phyloP scores from a whole-genome alignment of 345 rosid species.

The Cochlearia excelsa region DNA sequence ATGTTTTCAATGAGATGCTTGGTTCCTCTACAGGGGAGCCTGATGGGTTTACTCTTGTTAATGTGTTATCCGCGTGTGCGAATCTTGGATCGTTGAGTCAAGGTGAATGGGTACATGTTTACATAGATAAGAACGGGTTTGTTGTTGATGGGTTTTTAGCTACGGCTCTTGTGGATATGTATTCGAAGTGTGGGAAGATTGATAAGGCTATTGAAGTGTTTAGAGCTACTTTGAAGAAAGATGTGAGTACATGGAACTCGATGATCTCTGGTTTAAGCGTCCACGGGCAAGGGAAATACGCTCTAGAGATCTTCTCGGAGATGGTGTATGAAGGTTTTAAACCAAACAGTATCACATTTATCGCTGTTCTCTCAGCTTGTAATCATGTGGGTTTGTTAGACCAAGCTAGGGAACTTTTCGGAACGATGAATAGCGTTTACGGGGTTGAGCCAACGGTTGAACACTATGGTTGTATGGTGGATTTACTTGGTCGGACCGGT shows the following conservation, averaged over 20 bases:
- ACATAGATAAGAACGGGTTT: conserved; percentile 42
- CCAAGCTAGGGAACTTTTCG: conserved; percentile 41
- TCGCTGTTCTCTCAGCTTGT: conserved; percentile 50
- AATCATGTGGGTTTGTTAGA: conserved; percentile 50
- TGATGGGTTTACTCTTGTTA: conserved; percentile 43
- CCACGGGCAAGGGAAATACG: conserved; percentile 44
- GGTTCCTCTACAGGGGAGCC: conserved; percentile 28
- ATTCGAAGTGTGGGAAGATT: conserved; percentile 51
- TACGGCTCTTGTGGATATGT: conserved; percentile 57
- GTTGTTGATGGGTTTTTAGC: conserved; percentile 39
- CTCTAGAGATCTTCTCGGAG: conserved; percentile 47
- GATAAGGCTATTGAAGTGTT: conserved; percentile 52
- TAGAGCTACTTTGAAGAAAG: conserved; percentile 35
- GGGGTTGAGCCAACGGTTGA: conserved; percentile 43
- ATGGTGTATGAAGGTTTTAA: conserved; percentile 46
- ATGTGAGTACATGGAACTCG: conserved; percentile 54
- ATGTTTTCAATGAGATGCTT: conserved; percentile 45
- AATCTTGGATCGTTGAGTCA: conserved; percentile 44
- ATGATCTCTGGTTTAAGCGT: conserved; percentile 47
- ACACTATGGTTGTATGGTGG: neutral
- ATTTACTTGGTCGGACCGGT: neutral
- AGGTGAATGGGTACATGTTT: conserved; percentile 49
- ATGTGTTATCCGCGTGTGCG: conserved; percentile 49
- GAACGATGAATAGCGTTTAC: conserved; percentile 39
- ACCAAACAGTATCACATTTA: conserved; percentile 45